Base-by-base conservation (phyloP, 2,329 filamentous ascomycete species). In the Neoarthrinium moseri region DNA sequence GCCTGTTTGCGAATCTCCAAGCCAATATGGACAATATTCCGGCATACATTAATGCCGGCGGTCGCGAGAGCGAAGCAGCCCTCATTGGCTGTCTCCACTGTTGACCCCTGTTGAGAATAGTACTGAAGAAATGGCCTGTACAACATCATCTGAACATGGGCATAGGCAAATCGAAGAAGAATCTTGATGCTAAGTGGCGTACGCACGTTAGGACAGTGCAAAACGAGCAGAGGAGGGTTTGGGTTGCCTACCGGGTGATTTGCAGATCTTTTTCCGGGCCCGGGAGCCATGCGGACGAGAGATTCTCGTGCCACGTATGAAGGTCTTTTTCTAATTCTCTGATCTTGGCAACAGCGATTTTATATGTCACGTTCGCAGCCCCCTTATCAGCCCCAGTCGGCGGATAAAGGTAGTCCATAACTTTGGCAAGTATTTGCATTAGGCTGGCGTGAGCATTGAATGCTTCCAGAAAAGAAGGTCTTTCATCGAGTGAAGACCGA, bases 121-220 rank as follows among this genome's bases (percentile, higher is more conserved):
- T 90, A 91, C 59, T 91, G 87, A 13, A 91, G 69, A 61, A 91
- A 91, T 0, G 87, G 88, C 11, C 88, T 75, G 58, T 91, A 91
- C 1, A 91, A 68, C 62, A 91, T 81, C 59, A 91, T 81, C 59
- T 91, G 87, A 4, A 89, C 85, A 57, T 91, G 86, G 2, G 85
- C 86, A 61, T 88, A 91, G 12, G 83, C 79, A 63, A 91, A 83
- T 27, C 87, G 77, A 15, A 91, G 71, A 23, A 90, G 71, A 49
- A 89, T 87, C 48, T 88, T 86, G 7, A 80, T 72, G 6, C 75
- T 77, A 39, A 3, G 21, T 22, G 6, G 17, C 23, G 6, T 5
- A 2, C 35, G 5, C 20, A 38, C 5, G 10, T 22, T 38, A 22
- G 32, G 15, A 34, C 1, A 34, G 13, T 4, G 18, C n/a, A 34